Base-by-base conservation (phyloP, 2,329 filamentous ascomycete genomes). In the Pseudopithomyces chartarum region DNA sequence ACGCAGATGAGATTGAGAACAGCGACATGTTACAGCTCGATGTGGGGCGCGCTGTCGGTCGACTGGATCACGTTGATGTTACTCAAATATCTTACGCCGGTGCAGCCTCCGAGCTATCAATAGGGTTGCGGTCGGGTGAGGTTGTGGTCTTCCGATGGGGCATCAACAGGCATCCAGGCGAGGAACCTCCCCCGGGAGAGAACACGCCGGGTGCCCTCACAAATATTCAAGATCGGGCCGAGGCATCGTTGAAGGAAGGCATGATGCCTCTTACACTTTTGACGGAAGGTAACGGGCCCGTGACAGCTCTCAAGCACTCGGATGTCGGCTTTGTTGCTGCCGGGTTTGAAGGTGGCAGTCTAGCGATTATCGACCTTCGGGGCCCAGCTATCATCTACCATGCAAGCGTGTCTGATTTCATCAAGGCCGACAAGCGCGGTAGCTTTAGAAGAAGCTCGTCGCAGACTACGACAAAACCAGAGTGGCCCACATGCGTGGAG, bases 1-100 rank as follows among this genome's bases (percentile, higher is more conserved):
- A 96, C 68, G 90, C 87, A 13, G 95, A 99, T 70, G 91, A 97
- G 68, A 90, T 99, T 49, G 95, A 99, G 75, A 98, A 98, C 67
- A 83, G 86, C 12, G 81, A 82, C 3, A 83, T 91, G 52, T 79
- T 98, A 22, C 94, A 99, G 77, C 87, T 96, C 6, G 94, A 99
- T 68, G 81, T 98, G 36, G 89, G 90, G 6, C 85, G 91, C 61
- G 91, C 94, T 2, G 81, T 98, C 4, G 90, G 89, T 51, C 86
- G 91, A n/a, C 89, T 85, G 58, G 86, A 91, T 3, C 85, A 91
- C 60, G 81, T 97, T 12, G 88, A 91, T 45, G 85, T 97, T 10
- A 88, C 89, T 0, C 81, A 85, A n/a, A 89, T 94, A 78, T 92
- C 89, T 47, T 87, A 98, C 79, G 87, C 90, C 2, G 84, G 88